Evolutionary conservation across 495 filamentous ascomycete genomes (phyloP).

Genomic region (Cercophora newfieldiana): DNA sequence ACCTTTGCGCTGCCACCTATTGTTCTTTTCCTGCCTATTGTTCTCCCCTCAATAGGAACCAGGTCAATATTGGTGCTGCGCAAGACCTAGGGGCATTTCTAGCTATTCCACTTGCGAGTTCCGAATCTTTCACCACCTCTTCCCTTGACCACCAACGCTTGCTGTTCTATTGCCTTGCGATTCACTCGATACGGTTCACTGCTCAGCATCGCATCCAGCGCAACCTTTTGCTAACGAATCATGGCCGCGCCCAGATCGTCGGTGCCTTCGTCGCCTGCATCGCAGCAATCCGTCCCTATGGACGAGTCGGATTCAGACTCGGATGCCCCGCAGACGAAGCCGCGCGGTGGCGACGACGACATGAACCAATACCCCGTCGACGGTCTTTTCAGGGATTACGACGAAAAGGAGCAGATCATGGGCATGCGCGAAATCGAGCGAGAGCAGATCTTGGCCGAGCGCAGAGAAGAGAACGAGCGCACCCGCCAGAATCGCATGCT

Average conservation of each 20-base stretch:
- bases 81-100: background rate
- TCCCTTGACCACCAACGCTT: background rate
- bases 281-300: constrained; percentile 82
- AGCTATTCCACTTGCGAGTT: background rate
- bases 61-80: background rate
- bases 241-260: constrained; percentile 51
- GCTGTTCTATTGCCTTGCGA: background rate
- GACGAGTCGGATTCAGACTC: constrained; percentile 82
- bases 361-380: constrained; percentile 83
- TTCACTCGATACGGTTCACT: background rate
- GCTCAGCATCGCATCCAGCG: constrained; percentile 6
- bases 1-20: background rate
- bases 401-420: constrained; percentile 82
- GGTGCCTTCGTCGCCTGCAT: constrained; percentile 65
- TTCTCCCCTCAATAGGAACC: background rate
- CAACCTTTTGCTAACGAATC: constrained; percentile 19
- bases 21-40: background rate
- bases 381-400: constrained; percentile 74
- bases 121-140: background rate
- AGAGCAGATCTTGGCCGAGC: constrained; percentile 85
- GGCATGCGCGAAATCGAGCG: constrained; percentile 86
- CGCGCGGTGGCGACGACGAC: constrained; percentile 58
- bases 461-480: constrained; percentile 76
- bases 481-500: constrained; percentile 80
- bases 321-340: constrained; percentile 52